A percentile compares a stretch with the other conserved stretches of the same genome.
These are phyloP conservation scores for Apiotrichum akiyoshidainum DNA, from an alignment of 1,284 basidiomycete genomes.

Conservation along the genomic window DNA sequence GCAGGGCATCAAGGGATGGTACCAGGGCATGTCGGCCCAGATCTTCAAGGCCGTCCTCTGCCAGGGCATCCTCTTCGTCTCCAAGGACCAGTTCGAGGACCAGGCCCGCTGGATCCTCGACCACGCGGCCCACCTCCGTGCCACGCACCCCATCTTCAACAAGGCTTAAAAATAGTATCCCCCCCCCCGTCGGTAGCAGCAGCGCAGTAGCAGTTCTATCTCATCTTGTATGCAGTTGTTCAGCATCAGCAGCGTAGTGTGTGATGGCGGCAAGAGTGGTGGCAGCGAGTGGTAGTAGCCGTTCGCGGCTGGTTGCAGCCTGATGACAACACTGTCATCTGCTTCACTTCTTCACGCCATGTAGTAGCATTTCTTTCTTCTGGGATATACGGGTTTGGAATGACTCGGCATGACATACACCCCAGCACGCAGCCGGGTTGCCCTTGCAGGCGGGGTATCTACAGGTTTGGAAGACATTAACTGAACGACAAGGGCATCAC, in stretches of 20 bases:
- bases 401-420: conserved; percentile 18
- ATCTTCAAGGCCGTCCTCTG: conserved; percentile 61
- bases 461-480: conserved; percentile 11
- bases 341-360: too few species aligned
- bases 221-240: conserved; percentile 15
- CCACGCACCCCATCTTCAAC: conserved; percentile 5
- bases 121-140: conserved; percentile 26
- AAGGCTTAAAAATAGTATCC: neutral
- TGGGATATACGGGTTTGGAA: conserved; percentile 1
- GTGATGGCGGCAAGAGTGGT: neutral
- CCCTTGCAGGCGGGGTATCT: conserved; percentile 14
- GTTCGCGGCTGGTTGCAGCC: neutral
- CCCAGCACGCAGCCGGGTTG: conserved; percentile 7
- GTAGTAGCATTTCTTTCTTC: conserved; percentile 1
- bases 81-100: conserved; percentile 51
- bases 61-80: conserved; percentile 53
- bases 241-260: conserved; percentile 1
- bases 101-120: conserved; percentile 46
- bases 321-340: too few species aligned
- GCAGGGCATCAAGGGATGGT: conserved; percentile 85
- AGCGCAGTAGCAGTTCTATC: conserved; percentile 1
- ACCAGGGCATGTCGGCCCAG: conserved; percentile 74
- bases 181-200: neutral
- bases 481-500: conserved; percentile 4
- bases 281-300: neutral